A percentile compares a stretch with the other conserved stretches of the same genome.
These are phyloP conservation scores for Aspergillus ustus DNA, from an alignment of 2,329 filamentous ascomycete species.

Conservation along the genomic window DNA sequence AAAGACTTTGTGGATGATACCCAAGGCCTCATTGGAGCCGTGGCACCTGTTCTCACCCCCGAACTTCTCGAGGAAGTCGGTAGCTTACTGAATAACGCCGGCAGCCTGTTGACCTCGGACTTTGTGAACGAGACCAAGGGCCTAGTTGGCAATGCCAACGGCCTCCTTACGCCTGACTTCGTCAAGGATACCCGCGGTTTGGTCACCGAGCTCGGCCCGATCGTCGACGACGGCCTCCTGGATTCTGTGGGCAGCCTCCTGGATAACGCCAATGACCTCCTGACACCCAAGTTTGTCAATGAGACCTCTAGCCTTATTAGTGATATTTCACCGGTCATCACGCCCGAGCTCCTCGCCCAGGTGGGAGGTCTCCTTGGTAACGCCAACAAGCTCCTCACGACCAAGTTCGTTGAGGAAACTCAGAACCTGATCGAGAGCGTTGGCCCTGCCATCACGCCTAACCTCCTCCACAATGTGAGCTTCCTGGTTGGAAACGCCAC, in stretches of 20 bases:
- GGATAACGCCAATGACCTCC: conserved; percentile 25
- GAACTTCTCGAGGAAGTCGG: conserved; percentile 30
- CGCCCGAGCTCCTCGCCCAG: conserved; percentile 27
- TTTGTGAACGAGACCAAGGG: conserved; percentile 35
- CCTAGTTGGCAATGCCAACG: conserved; percentile 30
- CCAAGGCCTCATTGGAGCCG: conserved; percentile 27
- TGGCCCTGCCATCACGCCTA: conserved; percentile 30
- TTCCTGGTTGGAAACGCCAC: conserved; percentile 39
- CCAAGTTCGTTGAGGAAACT: conserved; percentile 33
- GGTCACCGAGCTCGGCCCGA: conserved; percentile 24
- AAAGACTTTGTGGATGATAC: conserved; percentile 32
- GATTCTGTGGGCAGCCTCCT: conserved; percentile 20
- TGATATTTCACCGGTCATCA: conserved; percentile 28
- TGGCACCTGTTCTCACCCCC: conserved; percentile 32
- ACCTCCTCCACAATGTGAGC: conserved; percentile 34
- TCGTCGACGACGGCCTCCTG: conserved; percentile 12
- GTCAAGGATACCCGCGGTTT: conserved; percentile 24
- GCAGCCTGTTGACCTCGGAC: conserved; percentile 37
- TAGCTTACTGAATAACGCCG: conserved; percentile 31
- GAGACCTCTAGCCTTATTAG: conserved; percentile 28
- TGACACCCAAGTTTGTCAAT: conserved; percentile 30
- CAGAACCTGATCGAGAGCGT: conserved; percentile 27
- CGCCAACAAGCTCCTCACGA: conserved; percentile 32
- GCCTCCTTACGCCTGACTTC: conserved; percentile 34
- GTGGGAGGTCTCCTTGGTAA: conserved; percentile 30